Percentiles rank a stretch among this genome's conserved stretches.
Conservation (phyloP, 2,329 filamentous ascomycete genomes). For the Colletotrichum shisoi region DNA sequence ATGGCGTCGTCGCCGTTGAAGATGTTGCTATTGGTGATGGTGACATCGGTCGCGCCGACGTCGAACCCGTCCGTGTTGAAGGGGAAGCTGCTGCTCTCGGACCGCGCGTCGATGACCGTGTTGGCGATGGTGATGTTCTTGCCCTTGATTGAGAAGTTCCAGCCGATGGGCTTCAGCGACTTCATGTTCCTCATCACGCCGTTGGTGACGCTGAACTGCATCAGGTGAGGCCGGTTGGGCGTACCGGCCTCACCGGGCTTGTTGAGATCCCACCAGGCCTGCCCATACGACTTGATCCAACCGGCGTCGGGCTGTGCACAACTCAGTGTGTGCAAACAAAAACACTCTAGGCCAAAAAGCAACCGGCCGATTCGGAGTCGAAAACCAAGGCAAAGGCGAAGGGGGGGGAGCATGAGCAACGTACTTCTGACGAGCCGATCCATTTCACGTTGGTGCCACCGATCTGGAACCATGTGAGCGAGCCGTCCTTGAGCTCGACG, state of each 20-base stretch:
- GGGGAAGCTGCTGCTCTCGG: constrained; percentile 48
- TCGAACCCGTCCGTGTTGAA: constrained; percentile 54
- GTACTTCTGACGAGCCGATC: constrained; percentile 48
- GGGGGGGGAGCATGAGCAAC: constrained; percentile 20
- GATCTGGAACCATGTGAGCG: constrained; percentile 52
- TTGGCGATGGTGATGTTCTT: constrained; percentile 52
- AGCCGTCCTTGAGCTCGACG: constrained; percentile 46
- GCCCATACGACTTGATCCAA: constrained; percentile 57
- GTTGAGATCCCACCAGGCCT: constrained; percentile 57
- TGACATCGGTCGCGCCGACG: constrained; percentile 46
- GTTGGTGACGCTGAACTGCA: constrained; percentile 50
- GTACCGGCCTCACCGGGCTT: constrained; percentile 50
- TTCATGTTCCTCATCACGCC: constrained; percentile 52
- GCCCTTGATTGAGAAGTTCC: constrained; percentile 52
- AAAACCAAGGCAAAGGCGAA: background rate
- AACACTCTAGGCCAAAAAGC: too few species aligned
- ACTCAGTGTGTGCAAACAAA: too few species aligned
- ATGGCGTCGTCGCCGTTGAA: constrained; percentile 57
- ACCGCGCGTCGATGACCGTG: constrained; percentile 52
- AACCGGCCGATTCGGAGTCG: too few species aligned
- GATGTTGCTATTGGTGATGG: constrained; percentile 45
- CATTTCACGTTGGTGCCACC: constrained; percentile 47
- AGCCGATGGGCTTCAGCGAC: constrained; percentile 54
- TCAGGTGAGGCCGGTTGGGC: constrained; percentile 51
- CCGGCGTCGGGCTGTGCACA: constrained; percentile 43